phyloP scores from a whole-genome alignment of 345 rosid genomes.

The Aquilaria malaccensis region DNA sequence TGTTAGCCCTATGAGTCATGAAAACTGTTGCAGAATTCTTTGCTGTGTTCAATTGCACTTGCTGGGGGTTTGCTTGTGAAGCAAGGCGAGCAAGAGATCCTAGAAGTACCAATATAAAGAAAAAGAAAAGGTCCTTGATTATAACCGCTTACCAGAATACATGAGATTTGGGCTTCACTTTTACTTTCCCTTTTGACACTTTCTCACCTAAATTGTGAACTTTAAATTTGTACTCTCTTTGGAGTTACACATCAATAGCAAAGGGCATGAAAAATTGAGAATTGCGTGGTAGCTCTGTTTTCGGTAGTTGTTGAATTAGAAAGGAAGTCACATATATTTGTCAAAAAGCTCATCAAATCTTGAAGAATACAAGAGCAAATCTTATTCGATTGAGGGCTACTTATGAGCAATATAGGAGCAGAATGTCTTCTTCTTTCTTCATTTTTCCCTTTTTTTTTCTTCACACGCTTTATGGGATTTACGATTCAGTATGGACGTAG shows the following conservation, averaged over 20 bases:
- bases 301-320: constrained; percentile 20
- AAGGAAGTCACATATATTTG: constrained; percentile 5
- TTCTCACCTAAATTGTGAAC: background rate
- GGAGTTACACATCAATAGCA: background rate
- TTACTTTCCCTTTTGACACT: background rate
- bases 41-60: constrained; percentile 5
- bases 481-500: no score
- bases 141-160: constrained; percentile 37
- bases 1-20: constrained; percentile 8
- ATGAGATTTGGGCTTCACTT: constrained; percentile 12
- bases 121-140: constrained; percentile 30
- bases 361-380: constrained; percentile 11
- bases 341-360: background rate
- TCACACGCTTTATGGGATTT: no score
- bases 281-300: constrained; percentile 11
- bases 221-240: background rate
- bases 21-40: constrained; percentile 2
- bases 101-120: constrained; percentile 16
- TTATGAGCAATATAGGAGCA: no score
- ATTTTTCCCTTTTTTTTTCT: no score
- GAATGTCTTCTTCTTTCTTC: no score
- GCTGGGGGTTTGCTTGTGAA: constrained; percentile 29
- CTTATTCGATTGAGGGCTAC: no score
- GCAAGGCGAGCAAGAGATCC: constrained; percentile 22
- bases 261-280: background rate